These are phyloP conservation scores for Penicillium cataractarum DNA, from an alignment of 495 filamentous ascomycete species.

Conservation along the genomic window DNA sequence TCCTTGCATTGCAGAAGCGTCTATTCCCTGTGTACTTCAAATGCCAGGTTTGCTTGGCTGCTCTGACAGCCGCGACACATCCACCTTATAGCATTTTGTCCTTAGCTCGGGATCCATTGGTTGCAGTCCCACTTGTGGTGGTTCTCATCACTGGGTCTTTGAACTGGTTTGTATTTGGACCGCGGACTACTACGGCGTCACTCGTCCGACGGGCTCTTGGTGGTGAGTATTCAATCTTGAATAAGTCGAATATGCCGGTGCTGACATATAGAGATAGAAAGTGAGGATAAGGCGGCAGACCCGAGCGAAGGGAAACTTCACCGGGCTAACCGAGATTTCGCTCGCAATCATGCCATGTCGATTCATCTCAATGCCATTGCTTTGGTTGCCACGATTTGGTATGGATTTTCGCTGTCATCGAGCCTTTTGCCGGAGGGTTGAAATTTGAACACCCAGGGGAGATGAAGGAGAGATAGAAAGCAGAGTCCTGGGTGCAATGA, in stretches of 20 bases:
- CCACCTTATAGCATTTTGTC: slow-evolving; percentile 47
- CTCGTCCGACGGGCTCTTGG: slow-evolving; percentile 51
- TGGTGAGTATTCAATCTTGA: too few species aligned
- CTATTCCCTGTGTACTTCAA: slow-evolving; percentile 60
- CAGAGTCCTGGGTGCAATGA: neutral
- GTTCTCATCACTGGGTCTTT: slow-evolving; percentile 43
- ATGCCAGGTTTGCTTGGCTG: slow-evolving; percentile 44
- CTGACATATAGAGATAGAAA: slow-evolving; percentile 10
- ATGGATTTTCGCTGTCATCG: slow-evolving; percentile 50
- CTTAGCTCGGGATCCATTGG: slow-evolving; percentile 32
- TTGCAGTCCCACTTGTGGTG: slow-evolving; percentile 43
- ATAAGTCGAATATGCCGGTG: neutral
- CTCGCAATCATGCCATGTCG: slow-evolving; percentile 55
- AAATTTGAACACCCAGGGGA: neutral
- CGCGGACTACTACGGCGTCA: slow-evolving; percentile 44
- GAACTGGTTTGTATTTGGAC: slow-evolving; percentile 53
- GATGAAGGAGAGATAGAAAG: neutral
- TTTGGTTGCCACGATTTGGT: slow-evolving; percentile 52
- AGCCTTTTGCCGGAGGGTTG: slow-evolving; percentile 19
- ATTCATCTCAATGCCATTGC: slow-evolving; percentile 60
- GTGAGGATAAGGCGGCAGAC: slow-evolving; percentile 17
- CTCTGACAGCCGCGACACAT: slow-evolving; percentile 48
- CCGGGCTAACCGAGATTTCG: slow-evolving; percentile 47
- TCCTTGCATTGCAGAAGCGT: slow-evolving; percentile 54
- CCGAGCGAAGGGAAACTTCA: slow-evolving; percentile 36